Base-by-base conservation (phyloP, 805 yeast genomes). In the Kuraishia molischiana region DNA sequence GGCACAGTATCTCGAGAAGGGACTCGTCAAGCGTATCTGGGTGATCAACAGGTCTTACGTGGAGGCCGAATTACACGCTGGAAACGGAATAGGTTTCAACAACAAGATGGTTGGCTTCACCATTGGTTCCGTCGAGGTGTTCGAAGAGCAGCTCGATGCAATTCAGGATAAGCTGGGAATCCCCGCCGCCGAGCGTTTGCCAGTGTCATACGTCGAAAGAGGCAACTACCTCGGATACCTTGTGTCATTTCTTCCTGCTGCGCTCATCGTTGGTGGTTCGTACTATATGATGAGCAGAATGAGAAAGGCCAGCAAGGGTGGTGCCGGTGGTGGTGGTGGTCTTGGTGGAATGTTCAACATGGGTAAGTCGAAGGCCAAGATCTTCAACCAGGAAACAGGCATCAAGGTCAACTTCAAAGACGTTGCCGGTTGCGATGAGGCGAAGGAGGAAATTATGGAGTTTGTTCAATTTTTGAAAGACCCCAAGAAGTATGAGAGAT, bases 371-470 rank as follows among this genome's bases (percentile, higher is more conserved):
- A 85, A 84, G 40, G 97, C 97, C 4, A 85, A 86, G 56, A 69
- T 79, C 44, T 90, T 90, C 66, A 90, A 92, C 58, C 85, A 82
- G 54, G 97, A 92, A 47, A 80, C 89, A 2, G 95, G 86, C 44
- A 84, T 92, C 43, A 85, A 85, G 54, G 80, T 86, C 37, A 81
- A 79, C 56, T 92, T 92, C 54, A 75, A 79, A 49, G 97, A 94
- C 58, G 98, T 92, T 37, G 98, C 98, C 1, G 99, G 99, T 38
- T 84, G 90, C 68, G 83, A 80, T 44, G 99, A 92, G 62, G 95
- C 98, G 9, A 92, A 92, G 61, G 90, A 80, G 47, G 99, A 92
- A 62, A 89, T 92, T 44, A 85, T 87, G 95, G 99, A 92, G 60
- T 92, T 92, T 68, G 99, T 92, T 38, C 77, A 81, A 49, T 92